Conservation (phyloP, 1,139 yeast genomes). For the Yamadazyma dendronema region DNA sequence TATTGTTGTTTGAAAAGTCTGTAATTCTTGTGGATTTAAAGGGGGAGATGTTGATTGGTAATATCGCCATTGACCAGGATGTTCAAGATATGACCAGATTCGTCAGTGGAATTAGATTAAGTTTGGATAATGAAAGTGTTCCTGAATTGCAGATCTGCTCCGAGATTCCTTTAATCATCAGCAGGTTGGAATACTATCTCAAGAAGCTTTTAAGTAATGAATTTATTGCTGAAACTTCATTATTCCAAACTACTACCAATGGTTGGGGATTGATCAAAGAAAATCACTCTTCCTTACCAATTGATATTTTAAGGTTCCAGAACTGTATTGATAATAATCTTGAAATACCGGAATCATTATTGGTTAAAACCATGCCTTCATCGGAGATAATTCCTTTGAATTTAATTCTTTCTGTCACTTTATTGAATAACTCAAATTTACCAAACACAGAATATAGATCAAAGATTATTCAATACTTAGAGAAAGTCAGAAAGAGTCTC, state of each 20-base stretch:
- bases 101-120: slow-evolving; percentile 30
- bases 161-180: slow-evolving; percentile 30
- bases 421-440: slow-evolving; percentile 31
- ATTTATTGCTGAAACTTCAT: slow-evolving; percentile 25
- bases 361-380: slow-evolving; percentile 35
- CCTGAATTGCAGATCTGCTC: slow-evolving; percentile 47
- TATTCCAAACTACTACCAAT: slow-evolving; percentile 50
- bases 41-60: slow-evolving; percentile 35
- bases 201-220: slow-evolving; percentile 16
- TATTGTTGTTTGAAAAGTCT: slow-evolving; percentile 39
- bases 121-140: slow-evolving; percentile 36
- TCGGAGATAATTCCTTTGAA: slow-evolving; percentile 45
- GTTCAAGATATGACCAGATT: slow-evolving; percentile 27
- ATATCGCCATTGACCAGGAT: slow-evolving; percentile 26
- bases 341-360: slow-evolving; percentile 38
- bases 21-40: slow-evolving; percentile 34
- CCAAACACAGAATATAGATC: slow-evolving; percentile 33
- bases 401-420: slow-evolving; percentile 46
- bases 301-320: slow-evolving; percentile 37
- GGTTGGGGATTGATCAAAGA: slow-evolving; percentile 41
- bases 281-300: slow-evolving; percentile 30
- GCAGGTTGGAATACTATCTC: slow-evolving; percentile 41
- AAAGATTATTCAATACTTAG: slow-evolving; percentile 26
- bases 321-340: slow-evolving; percentile 31
- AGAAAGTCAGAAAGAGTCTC: slow-evolving; percentile 26